Evolutionary conservation across 495 filamentous ascomycete genomes (phyloP).

Genomic region (Lepidopterella palustris): DNA sequence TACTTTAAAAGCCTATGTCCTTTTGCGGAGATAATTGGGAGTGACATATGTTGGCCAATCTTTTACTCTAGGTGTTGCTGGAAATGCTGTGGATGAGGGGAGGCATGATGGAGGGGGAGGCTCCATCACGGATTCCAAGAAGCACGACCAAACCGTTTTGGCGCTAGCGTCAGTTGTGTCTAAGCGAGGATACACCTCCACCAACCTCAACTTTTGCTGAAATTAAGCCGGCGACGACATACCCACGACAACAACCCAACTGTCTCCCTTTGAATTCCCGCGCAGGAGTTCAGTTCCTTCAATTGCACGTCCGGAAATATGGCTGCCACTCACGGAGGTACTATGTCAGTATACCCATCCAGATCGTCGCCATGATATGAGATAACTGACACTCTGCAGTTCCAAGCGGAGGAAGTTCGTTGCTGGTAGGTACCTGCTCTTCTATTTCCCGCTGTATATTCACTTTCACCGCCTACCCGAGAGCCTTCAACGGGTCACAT

Average conservation of each 20-base stretch:
- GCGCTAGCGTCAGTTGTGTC: background rate
- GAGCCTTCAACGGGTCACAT: too few relatives aligned
- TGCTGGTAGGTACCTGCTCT: slow-evolving; percentile 45
- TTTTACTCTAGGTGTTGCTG: too few relatives aligned
- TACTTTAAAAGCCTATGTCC: too few relatives aligned
- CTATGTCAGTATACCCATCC: slow-evolving; percentile 49
- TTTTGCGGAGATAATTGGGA: too few relatives aligned
- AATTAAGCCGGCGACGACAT: background rate
- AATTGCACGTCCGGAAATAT: slow-evolving; percentile 43
- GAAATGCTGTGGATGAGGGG: too few relatives aligned
- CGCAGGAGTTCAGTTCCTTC: slow-evolving; percentile 15
- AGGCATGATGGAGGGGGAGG: too few relatives aligned
- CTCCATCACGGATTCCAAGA: too few relatives aligned
- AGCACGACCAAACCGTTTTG: too few relatives aligned
- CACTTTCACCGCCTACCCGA: background rate
- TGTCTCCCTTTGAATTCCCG: slow-evolving; percentile 2
- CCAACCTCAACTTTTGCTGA: background rate
- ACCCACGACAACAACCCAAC: slow-evolving; percentile 18
- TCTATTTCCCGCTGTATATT: background rate
- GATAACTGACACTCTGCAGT: slow-evolving; percentile 39
- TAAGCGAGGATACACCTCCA: background rate
- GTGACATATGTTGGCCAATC: too few relatives aligned
- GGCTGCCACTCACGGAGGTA: slow-evolving; percentile 57
- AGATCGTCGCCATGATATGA: background rate
- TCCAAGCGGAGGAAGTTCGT: slow-evolving; percentile 99